phyloP scores from a whole-genome alignment of 2,329 filamentous ascomycete species.

The Fusarium newnesense region DNA sequence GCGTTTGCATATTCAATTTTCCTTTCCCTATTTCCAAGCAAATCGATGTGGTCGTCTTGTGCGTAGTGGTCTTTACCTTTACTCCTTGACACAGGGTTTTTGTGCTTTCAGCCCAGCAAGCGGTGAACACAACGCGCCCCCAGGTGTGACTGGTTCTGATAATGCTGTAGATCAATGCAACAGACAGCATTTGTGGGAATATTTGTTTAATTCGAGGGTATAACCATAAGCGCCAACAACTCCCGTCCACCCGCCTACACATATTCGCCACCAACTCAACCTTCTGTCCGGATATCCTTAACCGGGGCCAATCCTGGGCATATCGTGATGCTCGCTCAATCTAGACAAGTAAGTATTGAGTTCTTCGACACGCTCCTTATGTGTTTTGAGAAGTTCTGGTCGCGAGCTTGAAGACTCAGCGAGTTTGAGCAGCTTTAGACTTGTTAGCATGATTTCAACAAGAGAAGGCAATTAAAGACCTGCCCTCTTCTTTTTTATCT shows the following conservation, averaged over 20 bases:
- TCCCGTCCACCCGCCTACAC: slow-evolving; percentile 17
- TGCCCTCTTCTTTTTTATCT: slow-evolving; percentile 83
- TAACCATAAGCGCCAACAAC: slow-evolving; percentile 42
- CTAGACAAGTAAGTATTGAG: slow-evolving; percentile 92
- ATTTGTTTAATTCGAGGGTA: slow-evolving; percentile 31
- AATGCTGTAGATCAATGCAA: not conserved
- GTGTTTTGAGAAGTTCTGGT: slow-evolving; percentile 90
- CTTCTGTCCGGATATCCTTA: slow-evolving; percentile 44
- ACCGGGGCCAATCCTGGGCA: slow-evolving; percentile 76
- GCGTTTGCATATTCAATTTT: not conserved
- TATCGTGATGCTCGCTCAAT: slow-evolving; percentile 97
- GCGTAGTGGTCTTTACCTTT: not conserved
- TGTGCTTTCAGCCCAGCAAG: not conserved
- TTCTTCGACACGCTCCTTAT: slow-evolving; percentile 96
- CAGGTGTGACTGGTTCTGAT: not conserved
- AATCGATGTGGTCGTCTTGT: not conserved
- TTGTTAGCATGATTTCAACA: slow-evolving; percentile 11
- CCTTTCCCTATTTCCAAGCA: not conserved
- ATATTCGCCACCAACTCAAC: not conserved
- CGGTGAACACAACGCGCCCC: not conserved
- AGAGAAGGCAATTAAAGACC: slow-evolving; percentile 42
- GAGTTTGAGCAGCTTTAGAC: slow-evolving; percentile 77
- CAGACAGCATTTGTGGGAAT: not conserved
- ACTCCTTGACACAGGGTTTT: no score
- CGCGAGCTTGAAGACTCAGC: slow-evolving; percentile 67